Conservation (phyloP, 2,329 filamentous ascomycete genomes). For the Hypomyces rosellus region DNA sequence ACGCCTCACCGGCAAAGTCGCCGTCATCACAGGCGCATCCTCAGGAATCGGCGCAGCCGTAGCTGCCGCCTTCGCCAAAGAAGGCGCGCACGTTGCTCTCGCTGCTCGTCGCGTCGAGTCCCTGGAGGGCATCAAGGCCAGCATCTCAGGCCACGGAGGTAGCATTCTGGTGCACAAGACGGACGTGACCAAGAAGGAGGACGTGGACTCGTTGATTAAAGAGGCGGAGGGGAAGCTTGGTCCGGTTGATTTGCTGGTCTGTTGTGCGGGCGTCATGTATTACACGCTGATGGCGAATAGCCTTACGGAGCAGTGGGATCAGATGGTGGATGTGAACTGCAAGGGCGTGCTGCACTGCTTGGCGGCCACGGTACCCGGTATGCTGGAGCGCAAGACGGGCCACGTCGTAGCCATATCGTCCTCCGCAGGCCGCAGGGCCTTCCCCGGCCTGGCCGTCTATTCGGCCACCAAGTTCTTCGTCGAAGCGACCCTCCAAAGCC, state of each 20-base stretch:
- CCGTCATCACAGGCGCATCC: conserved; percentile 71
- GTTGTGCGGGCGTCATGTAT: conserved; percentile 81
- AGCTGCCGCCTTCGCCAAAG: conserved; percentile 58
- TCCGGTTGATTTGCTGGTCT: conserved; percentile 70
- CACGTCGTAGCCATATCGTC: conserved; percentile 79
- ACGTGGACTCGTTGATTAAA: conserved; percentile 61
- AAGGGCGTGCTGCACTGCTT: conserved; percentile 73
- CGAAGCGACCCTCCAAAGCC: conserved; percentile 68
- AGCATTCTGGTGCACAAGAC: conserved; percentile 65
- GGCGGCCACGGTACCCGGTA: conserved; percentile 60
- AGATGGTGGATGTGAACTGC: conserved; percentile 80
- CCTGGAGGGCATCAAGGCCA: conserved; percentile 60
- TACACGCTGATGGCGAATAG: conserved; percentile 80
- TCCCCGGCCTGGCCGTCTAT: conserved; percentile 76
- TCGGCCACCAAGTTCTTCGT: conserved; percentile 82
- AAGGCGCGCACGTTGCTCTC: conserved; percentile 66
- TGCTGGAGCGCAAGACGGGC: conserved; percentile 62
- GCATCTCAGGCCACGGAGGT: conserved; percentile 48
- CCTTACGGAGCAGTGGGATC: conserved; percentile 70
- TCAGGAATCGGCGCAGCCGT: conserved; percentile 75
- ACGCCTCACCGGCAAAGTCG: conserved; percentile 61
- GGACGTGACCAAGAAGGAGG: conserved; percentile 60
- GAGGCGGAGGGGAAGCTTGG: conserved; percentile 57
- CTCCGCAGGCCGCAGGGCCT: conserved; percentile 74
- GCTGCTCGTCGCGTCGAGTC: conserved; percentile 65